phyloP scores from a whole-genome alignment of 257 asterid species.

The Solanum tacnaense region DNA sequence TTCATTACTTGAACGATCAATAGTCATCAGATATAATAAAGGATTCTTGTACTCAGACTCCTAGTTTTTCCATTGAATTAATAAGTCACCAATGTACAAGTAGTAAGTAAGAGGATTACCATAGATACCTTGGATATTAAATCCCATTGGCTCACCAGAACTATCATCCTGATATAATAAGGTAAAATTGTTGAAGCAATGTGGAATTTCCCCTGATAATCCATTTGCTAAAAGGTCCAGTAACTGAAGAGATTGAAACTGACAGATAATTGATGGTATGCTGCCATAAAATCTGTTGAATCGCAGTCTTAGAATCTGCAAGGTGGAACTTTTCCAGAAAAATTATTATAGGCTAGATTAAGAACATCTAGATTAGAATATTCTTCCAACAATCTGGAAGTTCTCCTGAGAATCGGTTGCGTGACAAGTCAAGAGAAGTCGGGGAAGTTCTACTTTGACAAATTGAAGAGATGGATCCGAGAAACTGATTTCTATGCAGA shows the following conservation, averaged over 20 bases:
- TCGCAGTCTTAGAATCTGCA: not conserved
- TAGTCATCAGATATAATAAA: constrained; percentile 5
- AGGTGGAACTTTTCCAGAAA: constrained; percentile 11
- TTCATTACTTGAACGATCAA: constrained; percentile 21
- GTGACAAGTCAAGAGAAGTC: constrained; percentile 2
- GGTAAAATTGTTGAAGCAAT: not conserved
- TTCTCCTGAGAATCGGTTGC: constrained; percentile 2
- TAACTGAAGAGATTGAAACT: not conserved
- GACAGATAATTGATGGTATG: not conserved
- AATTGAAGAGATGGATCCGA: constrained; percentile 11
- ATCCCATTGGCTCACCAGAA: not conserved
- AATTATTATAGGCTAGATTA: too few species aligned
- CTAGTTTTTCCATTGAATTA: constrained; percentile 14
- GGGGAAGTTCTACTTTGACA: not conserved
- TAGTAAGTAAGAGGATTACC: too few species aligned
- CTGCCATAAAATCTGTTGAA: not conserved
- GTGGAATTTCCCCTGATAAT: not conserved
- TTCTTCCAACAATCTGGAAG: constrained; percentile 15
- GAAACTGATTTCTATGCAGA: constrained; percentile 9
- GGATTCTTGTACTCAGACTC: not conserved
- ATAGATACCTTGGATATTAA: not conserved
- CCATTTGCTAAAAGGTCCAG: not conserved
- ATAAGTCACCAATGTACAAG: not conserved
- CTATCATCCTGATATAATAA: not conserved
- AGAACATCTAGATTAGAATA: not conserved